Conservation (phyloP, 768 basidiomycete species). For the Xerocomellus intermedius region DNA sequence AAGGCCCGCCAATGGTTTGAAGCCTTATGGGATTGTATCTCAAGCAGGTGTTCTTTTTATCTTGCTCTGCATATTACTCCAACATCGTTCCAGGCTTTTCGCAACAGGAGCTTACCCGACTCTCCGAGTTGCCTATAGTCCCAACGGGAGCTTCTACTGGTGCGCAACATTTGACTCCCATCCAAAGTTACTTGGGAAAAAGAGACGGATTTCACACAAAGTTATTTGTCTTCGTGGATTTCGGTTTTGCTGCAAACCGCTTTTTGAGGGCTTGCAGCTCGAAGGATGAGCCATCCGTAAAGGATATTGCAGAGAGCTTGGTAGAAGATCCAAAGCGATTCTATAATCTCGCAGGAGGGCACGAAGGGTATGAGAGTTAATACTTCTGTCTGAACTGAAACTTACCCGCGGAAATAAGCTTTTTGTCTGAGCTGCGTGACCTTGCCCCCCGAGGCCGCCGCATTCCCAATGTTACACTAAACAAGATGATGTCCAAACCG, state of each 20-base stretch:
- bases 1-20: slow-evolving; percentile 65
- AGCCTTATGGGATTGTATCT: slow-evolving; percentile 54
- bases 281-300: slow-evolving; percentile 76
- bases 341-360: slow-evolving; percentile 65
- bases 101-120: slow-evolving; percentile 44
- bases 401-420: slow-evolving; percentile 42
- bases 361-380: slow-evolving; percentile 46
- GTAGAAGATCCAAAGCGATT: slow-evolving; percentile 65
- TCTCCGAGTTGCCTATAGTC: slow-evolving; percentile 61
- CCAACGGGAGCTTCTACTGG: slow-evolving; percentile 46
- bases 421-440: slow-evolving; percentile 73
- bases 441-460: slow-evolving; percentile 65
- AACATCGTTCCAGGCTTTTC: slow-evolving; percentile 48
- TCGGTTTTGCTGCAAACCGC: slow-evolving; percentile 70
- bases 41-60: slow-evolving; percentile 40
- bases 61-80: background rate
- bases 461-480: slow-evolving; percentile 45
- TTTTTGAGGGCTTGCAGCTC: slow-evolving; percentile 86
- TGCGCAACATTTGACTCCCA: slow-evolving; percentile 46
- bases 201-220: slow-evolving; percentile 69
- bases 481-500: slow-evolving; percentile 62
- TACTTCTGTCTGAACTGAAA: background rate
- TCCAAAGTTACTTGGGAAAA: slow-evolving; percentile 66
- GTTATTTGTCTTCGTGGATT: slow-evolving; percentile 84
- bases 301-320: slow-evolving; percentile 69